Conservation (phyloP, 345 rosid species). For the Moricandia arvensis region DNA sequence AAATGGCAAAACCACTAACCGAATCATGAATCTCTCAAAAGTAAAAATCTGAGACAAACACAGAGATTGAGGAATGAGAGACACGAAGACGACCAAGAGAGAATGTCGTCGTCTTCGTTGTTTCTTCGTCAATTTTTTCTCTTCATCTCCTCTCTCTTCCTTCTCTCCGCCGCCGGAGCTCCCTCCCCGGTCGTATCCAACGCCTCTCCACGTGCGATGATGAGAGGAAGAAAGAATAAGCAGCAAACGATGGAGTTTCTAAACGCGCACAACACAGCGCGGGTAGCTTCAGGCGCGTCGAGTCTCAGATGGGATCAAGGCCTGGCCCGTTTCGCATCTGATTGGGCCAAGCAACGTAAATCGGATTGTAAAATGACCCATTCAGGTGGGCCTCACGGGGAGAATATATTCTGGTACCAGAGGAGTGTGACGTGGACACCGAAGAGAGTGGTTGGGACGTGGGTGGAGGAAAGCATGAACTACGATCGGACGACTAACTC, state of each 20-base stretch:
- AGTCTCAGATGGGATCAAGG: conserved; percentile 41
- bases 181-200: neutral
- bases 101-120: conserved; percentile 33
- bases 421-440: conserved; percentile 39
- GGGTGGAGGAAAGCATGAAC: conserved; percentile 36
- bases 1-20: conserved; percentile 31
- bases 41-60: neutral
- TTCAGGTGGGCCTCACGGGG: conserved; percentile 42
- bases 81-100: conserved; percentile 27
- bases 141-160: conserved; percentile 15
- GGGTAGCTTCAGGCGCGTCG: conserved; percentile 27
- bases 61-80: conserved; percentile 15
- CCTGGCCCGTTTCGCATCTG: conserved; percentile 33
- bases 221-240: neutral
- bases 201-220: neutral
- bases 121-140: neutral
- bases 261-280: conserved; percentile 41
- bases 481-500: conserved; percentile 22
- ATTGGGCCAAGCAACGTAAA: conserved; percentile 26
- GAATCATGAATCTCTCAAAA: conserved; percentile 1
- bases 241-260: conserved; percentile 32
- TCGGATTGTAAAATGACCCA: conserved; percentile 50
- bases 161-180: neutral
- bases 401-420: conserved; percentile 53
- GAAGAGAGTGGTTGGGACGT: conserved; percentile 33